Conservation (phyloP, 306 rosid genomes). For the Medicago arabica region DNA sequence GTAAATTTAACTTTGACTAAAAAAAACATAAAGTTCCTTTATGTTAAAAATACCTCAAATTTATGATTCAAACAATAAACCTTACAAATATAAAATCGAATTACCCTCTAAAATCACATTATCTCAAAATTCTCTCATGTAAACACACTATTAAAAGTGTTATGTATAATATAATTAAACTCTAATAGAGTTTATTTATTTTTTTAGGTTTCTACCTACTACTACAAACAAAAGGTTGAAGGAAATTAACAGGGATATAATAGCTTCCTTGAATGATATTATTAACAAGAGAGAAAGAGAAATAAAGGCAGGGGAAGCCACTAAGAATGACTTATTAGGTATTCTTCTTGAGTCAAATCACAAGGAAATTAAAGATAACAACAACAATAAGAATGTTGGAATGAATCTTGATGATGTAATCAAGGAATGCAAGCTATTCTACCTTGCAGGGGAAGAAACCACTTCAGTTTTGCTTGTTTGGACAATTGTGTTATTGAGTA, state of each 20-base stretch:
- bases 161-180: background rate
- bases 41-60: too few species aligned
- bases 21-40: too few species aligned
- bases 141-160: background rate
- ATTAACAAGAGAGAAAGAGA: slow-evolving; percentile 47
- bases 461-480: slow-evolving; percentile 29
- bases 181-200: background rate
- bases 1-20: too few species aligned
- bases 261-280: slow-evolving; percentile 28
- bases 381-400: slow-evolving; percentile 46
- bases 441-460: slow-evolving; percentile 23
- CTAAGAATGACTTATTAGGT: slow-evolving; percentile 38
- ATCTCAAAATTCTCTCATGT: background rate
- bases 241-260: slow-evolving; percentile 26
- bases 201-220: slow-evolving; percentile 54
- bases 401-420: slow-evolving; percentile 56
- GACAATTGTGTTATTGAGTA: slow-evolving; percentile 17
- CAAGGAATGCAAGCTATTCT: slow-evolving; percentile 24
- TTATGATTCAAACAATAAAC: too few species aligned
- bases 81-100: too few species aligned
- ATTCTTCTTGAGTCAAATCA: slow-evolving; percentile 30
- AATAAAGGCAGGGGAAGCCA: slow-evolving; percentile 41
- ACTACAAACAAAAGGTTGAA: slow-evolving; percentile 32
- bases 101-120: too few species aligned
- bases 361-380: slow-evolving; percentile 36